Evolutionary conservation across 768 basidiomycete species (phyloP).

Genomic region (Mrakia blollopis): DNA sequence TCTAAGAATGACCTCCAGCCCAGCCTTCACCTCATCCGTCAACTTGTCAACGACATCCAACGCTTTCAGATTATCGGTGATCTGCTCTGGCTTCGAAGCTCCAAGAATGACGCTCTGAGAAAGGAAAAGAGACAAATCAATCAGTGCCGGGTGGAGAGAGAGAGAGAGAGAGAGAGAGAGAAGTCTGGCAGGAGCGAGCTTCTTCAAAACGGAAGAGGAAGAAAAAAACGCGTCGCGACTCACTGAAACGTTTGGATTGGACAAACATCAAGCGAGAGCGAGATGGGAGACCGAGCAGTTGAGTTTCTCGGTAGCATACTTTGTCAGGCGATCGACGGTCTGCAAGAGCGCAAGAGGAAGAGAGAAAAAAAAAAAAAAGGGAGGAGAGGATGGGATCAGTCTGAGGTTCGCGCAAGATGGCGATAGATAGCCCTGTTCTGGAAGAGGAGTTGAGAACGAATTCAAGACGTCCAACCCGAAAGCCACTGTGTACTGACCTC

Average conservation of each 20-base stretch:
- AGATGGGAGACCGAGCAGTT: neutral
- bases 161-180: neutral
- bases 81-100: neutral
- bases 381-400: neutral
- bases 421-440: no score
- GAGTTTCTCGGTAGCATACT: neutral
- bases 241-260: conserved; percentile 7
- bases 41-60: conserved; percentile 5
- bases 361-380: neutral
- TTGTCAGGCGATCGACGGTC: neutral
- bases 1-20: neutral
- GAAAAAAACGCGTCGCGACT: neutral
- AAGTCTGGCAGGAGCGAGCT: no score
- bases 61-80: neutral
- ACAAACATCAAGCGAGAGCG: neutral
- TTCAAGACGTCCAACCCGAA: no score
- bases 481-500: neutral
- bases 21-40: neutral
- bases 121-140: neutral
- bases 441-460: no score
- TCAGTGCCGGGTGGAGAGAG: neutral
- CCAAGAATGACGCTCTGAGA: conserved; percentile 2
- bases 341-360: neutral
- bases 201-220: no score
- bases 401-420: no score